A percentile compares a stretch with the other conserved stretches of the same genome.
phyloP scores from a whole-genome alignment of 1,139 yeast genomes.

The Komagataea norvegica region DNA sequence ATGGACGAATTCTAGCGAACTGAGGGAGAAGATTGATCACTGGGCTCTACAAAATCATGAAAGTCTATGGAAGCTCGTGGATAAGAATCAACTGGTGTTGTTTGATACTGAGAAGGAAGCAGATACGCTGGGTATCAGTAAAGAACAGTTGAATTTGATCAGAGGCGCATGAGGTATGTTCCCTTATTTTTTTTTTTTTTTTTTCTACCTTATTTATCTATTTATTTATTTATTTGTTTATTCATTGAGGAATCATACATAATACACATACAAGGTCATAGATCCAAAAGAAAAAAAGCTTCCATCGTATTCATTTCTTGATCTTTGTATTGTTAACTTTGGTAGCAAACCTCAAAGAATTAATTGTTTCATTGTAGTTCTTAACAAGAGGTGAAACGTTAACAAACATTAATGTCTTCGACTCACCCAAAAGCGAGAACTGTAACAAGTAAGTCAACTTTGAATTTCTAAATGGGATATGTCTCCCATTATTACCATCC shows the following conservation, averaged over 20 bases:
- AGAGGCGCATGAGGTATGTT: neutral
- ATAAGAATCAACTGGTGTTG: slow-evolving; percentile 12
- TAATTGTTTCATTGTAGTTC: slow-evolving; percentile 72
- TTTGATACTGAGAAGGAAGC: slow-evolving; percentile 3
- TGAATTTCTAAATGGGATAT: slow-evolving; percentile 55
- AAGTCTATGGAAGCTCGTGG: slow-evolving; percentile 44
- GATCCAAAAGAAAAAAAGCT: neutral
- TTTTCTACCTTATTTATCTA: slow-evolving; percentile 1
- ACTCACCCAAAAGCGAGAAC: slow-evolving; percentile 77
- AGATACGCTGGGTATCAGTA: slow-evolving; percentile 2
- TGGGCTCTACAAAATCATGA: slow-evolving; percentile 51
- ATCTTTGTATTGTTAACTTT: slow-evolving; percentile 61
- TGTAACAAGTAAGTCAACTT: slow-evolving; percentile 76
- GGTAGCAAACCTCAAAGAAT: slow-evolving; percentile 84
- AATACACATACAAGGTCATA: neutral
- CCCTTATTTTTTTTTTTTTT: neutral
- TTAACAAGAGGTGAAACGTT: slow-evolving; percentile 67
- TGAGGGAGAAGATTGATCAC: slow-evolving; percentile 42
- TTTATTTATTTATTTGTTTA: slow-evolving; percentile 9
- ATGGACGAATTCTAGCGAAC: slow-evolving; percentile 48
- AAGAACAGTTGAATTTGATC: slow-evolving; percentile 5
- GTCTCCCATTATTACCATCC: slow-evolving; percentile 30
- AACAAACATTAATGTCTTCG: slow-evolving; percentile 92
- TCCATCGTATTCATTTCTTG: slow-evolving; percentile 9
- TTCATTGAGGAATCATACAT: slow-evolving; percentile 3